Percentiles rank a stretch among this genome's conserved stretches.
These are phyloP conservation scores for Yarrowia osloensis DNA, from an alignment of 805 yeast genomes.

Conservation along the genomic window DNA sequence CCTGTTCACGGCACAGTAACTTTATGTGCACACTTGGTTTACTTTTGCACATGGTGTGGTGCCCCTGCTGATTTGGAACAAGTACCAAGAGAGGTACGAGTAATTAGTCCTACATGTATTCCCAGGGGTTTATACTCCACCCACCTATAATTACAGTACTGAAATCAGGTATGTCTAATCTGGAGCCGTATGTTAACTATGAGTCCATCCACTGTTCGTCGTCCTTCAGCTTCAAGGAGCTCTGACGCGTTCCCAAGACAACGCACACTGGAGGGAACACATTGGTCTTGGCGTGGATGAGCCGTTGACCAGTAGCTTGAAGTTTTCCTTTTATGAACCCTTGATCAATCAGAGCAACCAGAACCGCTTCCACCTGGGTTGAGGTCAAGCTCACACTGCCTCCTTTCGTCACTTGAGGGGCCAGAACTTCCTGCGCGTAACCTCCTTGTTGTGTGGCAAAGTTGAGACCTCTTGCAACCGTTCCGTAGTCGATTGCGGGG, in stretches of 20 bases:
- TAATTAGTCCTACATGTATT: too few species aligned
- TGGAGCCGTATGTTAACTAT: too few species aligned
- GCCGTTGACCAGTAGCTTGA: constrained; percentile 35
- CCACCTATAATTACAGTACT: too few species aligned
- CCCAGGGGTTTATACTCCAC: too few species aligned
- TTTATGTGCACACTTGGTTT: too few species aligned
- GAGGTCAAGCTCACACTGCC: background rate
- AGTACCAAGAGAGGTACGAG: too few species aligned
- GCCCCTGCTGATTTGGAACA: too few species aligned
- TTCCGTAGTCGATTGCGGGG: background rate
- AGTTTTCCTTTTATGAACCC: constrained; percentile 45
- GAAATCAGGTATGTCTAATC: too few species aligned
- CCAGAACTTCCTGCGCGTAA: background rate
- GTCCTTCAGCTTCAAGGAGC: background rate
- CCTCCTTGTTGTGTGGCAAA: background rate
- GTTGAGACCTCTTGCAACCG: background rate
- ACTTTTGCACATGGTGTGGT: too few species aligned
- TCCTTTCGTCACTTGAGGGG: background rate
- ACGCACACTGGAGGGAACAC: constrained; percentile 31
- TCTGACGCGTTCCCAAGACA: background rate
- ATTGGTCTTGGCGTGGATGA: constrained; percentile 36
- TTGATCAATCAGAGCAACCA: constrained; percentile 23
- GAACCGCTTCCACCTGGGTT: constrained; percentile 4
- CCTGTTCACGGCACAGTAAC: too few species aligned
- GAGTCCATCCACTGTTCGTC: constrained; percentile 19